These are phyloP conservation scores for Aspergillus sp. DNA, from an alignment of 2,329 filamentous ascomycete species.

Conservation along the genomic window DNA sequence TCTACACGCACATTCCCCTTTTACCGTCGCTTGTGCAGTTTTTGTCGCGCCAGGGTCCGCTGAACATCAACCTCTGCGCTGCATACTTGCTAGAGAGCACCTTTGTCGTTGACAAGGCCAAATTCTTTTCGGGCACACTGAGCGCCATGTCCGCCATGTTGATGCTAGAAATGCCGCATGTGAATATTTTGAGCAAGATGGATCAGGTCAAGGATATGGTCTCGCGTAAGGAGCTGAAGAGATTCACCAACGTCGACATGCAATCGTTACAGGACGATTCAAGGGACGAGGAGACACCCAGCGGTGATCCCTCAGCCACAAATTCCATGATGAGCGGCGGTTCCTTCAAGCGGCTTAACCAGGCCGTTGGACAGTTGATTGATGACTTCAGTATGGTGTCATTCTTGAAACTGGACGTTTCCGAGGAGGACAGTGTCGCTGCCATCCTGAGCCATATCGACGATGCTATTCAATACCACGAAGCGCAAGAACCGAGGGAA, in stretches of 20 bases:
- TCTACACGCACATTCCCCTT: slow-evolving; percentile 95
- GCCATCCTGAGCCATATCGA: slow-evolving; percentile 87
- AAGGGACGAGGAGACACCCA: slow-evolving; percentile 48
- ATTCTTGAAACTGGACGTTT: slow-evolving; percentile 82
- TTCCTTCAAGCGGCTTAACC: slow-evolving; percentile 78
- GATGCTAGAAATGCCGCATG: slow-evolving; percentile 93
- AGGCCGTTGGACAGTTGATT: slow-evolving; percentile 83
- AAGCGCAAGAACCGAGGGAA: slow-evolving; percentile 86
- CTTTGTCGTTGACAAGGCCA: slow-evolving; percentile 91
- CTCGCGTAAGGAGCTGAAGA: slow-evolving; percentile 79
- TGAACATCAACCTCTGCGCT: slow-evolving; percentile 89
- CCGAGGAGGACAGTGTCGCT: slow-evolving; percentile 86
- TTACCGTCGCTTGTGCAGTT: slow-evolving; percentile 79
- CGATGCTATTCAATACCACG: slow-evolving; percentile 88
- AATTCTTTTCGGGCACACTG: slow-evolving; percentile 93
- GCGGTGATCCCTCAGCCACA: slow-evolving; percentile 59
- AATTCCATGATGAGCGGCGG: slow-evolving; percentile 72
- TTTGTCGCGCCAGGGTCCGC: slow-evolving; percentile 69
- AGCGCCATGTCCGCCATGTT: slow-evolving; percentile 99
- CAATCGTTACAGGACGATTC: slow-evolving; percentile 67
- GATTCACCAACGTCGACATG: slow-evolving; percentile 83
- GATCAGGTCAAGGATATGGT: slow-evolving; percentile 90
- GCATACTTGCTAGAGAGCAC: slow-evolving; percentile 93
- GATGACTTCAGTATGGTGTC: slow-evolving; percentile 98
- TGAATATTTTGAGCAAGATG: slow-evolving; percentile 98